A percentile compares a stretch with the other conserved stretches of the same genome.
Conservation (phyloP, 345 rosid species). For the Syzygium jambos region DNA sequence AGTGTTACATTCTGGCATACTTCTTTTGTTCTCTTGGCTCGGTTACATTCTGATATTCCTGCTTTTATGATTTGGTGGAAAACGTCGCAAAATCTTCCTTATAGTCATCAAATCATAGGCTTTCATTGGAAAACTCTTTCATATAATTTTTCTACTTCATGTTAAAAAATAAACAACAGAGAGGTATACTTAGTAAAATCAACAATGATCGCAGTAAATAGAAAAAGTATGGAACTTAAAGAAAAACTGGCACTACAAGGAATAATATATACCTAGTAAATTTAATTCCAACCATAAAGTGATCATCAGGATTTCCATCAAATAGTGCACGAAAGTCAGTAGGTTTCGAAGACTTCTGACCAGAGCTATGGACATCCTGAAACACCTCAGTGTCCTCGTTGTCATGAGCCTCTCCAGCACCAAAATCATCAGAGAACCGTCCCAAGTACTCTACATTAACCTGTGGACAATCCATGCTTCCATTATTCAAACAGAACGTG, state of each 20-base stretch:
- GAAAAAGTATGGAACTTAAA: not conserved
- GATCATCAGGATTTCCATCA: constrained; percentile 62
- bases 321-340: constrained; percentile 77
- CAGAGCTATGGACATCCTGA: constrained; percentile 11
- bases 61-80: not conserved
- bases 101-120: not conserved
- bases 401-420: constrained; percentile 47
- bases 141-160: too few relatives aligned
- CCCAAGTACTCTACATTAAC: constrained; percentile 70
- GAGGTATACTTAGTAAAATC: not conserved
- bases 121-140: not conserved
- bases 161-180: not conserved
- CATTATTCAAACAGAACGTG: not conserved
- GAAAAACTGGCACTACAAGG: not conserved
- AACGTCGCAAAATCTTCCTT: not conserved
- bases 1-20: not conserved
- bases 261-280: constrained; percentile 56
- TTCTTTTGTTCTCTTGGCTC: too few relatives aligned
- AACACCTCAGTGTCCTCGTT: constrained; percentile 8
- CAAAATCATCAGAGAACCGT: constrained; percentile 70
- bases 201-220: not conserved
- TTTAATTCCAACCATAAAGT: constrained; percentile 73
- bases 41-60: not conserved
- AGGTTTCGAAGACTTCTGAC: constrained; percentile 63
- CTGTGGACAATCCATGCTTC: constrained; percentile 21